Percentiles rank a stretch among this genome's conserved stretches.
Conservation (phyloP, 2,329 filamentous ascomycete species). For the Lecanicillium sp. region DNA sequence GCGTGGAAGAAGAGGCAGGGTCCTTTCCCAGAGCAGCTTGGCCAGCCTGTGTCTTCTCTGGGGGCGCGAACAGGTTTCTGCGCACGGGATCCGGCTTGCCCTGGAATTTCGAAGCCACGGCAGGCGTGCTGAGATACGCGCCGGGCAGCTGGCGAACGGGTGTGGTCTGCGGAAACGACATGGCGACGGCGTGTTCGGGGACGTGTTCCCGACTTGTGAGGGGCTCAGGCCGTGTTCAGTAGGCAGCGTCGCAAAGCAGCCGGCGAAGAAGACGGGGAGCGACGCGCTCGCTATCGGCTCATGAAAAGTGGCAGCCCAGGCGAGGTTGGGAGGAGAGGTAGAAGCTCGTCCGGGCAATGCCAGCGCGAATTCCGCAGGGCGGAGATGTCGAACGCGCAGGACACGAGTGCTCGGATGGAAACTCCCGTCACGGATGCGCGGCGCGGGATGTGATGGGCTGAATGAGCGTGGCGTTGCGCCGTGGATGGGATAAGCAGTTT, state of each 20-base stretch:
- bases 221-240: not conserved
- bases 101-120: slow-evolving; percentile 43
- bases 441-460: slow-evolving; percentile 3
- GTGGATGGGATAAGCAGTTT: slow-evolving; percentile 5
- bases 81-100: slow-evolving; percentile 37
- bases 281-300: slow-evolving; percentile 6
- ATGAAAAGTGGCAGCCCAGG: slow-evolving; percentile 1
- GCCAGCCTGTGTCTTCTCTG: slow-evolving; percentile 13
- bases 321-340: too few relatives aligned
- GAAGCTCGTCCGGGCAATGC: too few relatives aligned
- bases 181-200: slow-evolving; percentile 20
- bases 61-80: slow-evolving; percentile 40
- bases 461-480: slow-evolving; percentile 3
- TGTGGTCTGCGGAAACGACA: slow-evolving; percentile 52
- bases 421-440: not conserved
- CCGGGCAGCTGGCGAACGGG: slow-evolving; percentile 68
- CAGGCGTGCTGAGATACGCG: slow-evolving; percentile 69
- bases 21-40: slow-evolving; percentile 1
- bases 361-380: too few relatives aligned
- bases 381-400: too few relatives aligned
- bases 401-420: not conserved
- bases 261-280: not conserved
- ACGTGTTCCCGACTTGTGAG: not conserved
- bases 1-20: slow-evolving; percentile 6
- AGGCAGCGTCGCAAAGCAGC: slow-evolving; percentile 2